Evolutionary conservation across 805 yeast species (phyloP).

Genomic region (Sungouiozyma intestinalis): DNA sequence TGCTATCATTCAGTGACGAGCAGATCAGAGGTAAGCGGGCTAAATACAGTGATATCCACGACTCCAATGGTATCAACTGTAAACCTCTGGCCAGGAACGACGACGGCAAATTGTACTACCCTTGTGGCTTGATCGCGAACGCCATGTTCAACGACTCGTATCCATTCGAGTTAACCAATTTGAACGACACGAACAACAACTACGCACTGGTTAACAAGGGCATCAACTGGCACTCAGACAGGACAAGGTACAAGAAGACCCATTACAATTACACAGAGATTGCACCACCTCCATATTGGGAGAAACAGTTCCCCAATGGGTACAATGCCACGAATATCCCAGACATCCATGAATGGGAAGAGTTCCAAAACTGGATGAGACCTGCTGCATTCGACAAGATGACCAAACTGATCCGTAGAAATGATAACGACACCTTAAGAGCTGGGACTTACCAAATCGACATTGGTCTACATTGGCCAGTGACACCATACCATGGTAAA

Average conservation of each 20-base stretch:
- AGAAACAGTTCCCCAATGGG: constrained; percentile 67
- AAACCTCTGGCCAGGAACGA: constrained; percentile 46
- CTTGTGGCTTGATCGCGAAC: constrained; percentile 93
- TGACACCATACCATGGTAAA: constrained; percentile 52
- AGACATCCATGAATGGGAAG: constrained; percentile 65
- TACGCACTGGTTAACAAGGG: constrained; percentile 39
- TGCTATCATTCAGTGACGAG: constrained; percentile 72
- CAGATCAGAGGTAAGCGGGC: constrained; percentile 76
- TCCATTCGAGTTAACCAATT: constrained; percentile 28
- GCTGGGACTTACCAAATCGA: constrained; percentile 54
- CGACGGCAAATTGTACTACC: constrained; percentile 62
- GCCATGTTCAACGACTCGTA: constrained; percentile 86
- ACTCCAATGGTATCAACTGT: constrained; percentile 44
- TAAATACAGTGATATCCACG: constrained; percentile 39
- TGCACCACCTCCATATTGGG: constrained; percentile 95
- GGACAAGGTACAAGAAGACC: constrained; percentile 61
- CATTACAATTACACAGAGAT: constrained; percentile 55
- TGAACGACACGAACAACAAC: constrained; percentile 26
- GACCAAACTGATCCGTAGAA: constrained; percentile 55
- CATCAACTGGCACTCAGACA: constrained; percentile 82
- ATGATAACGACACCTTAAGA: constrained; percentile 42
- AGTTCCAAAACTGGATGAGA: constrained; percentile 95
- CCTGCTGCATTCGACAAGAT: constrained; percentile 65
- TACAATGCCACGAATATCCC: constrained; percentile 78
- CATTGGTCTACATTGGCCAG: constrained; percentile 74